These are phyloP conservation scores for Laguncularia racemosa DNA, from an alignment of 345 rosid genomes.

Conservation along the genomic window DNA sequence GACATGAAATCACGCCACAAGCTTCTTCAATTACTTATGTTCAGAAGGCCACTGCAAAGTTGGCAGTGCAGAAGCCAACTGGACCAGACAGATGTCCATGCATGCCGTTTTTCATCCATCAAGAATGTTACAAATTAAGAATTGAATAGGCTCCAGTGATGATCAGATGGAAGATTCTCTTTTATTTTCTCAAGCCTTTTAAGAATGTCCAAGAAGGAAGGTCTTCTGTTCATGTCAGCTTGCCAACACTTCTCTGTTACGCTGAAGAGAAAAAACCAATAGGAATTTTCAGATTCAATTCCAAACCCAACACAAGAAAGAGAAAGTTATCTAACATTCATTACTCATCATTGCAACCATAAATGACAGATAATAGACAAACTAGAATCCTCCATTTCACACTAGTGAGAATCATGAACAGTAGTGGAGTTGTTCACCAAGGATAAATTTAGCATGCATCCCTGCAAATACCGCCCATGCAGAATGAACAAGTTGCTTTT, in stretches of 20 bases:
- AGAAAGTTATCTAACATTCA: background rate
- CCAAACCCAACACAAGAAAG: background rate
- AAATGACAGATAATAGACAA: no score
- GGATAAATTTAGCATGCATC: no score
- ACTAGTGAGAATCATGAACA: no score
- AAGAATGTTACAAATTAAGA: conserved; percentile 19
- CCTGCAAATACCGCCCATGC: no score
- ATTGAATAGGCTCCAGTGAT: conserved; percentile 80
- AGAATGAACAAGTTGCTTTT: no score
- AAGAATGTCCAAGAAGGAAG: conserved; percentile 86
- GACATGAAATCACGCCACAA: background rate
- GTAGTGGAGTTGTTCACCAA: no score
- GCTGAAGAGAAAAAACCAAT: conserved; percentile 22
- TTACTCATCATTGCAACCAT: background rate
- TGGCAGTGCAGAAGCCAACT: no score
- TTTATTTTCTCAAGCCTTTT: conserved; percentile 87
- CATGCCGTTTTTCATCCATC: no score
- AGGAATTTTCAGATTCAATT: background rate
- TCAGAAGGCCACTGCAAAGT: no score
- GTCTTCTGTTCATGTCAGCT: conserved; percentile 80
- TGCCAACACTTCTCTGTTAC: conserved; percentile 84
- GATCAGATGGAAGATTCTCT: conserved; percentile 58
- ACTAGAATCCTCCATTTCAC: no score
- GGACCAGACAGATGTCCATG: no score
- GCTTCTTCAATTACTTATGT: no score